Evolutionary conservation across 129 eudicot genomes (phyloP), one percentile per base, ranked within the genome.

Genomic region (Helichrysum umbraculigerum): DNA sequence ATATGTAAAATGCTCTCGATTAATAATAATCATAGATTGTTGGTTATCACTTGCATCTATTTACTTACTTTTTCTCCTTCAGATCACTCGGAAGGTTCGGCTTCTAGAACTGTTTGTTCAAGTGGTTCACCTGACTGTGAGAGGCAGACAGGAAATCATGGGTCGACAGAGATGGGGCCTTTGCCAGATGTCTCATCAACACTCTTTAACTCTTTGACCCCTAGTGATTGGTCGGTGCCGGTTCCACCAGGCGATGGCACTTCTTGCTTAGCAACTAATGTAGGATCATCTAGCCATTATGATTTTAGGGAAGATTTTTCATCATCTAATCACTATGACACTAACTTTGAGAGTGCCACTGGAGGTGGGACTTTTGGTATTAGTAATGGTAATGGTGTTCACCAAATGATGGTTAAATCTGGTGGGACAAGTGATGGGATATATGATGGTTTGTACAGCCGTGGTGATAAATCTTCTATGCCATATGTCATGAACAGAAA

Each of bases 81-180:
- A 41, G 80, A 76, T 72, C 73, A 73, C 81, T 76, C 91, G 17
- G 88, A 85, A 73, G 79, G 59, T 77, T 87, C 86, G 35, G 96
- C 83, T 72, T 66, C 85, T 57, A 77, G 72, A 79, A 62, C 84
- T 56, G 86, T 82, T 42, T 72, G 70, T 75, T 82, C 88, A 11
- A 85, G 78, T 78, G 85, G 88, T 70, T 86, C 88, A 65, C 69
- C 80, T 33, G 89, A 88, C 12, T 81, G 82, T 63, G 86, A 76
- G 25, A 89, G 80, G 75, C 86, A 80, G 72, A 72, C 84, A 29
- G 77, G 71, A 70, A 68, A 70, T 70, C 32, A 68, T 12, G 82
- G 73, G 66, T 17, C 60, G 63, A 80, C 62, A 68, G 84, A 81
- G 72, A 72, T 76, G 71, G 85, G 81, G 17, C 71, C 83, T 76